A percentile compares a stretch with the other conserved stretches of the same genome.
These are phyloP conservation scores for Aspergillus bertholletiae DNA, from an alignment of 495 filamentous ascomycete genomes.

Conservation along the genomic window DNA sequence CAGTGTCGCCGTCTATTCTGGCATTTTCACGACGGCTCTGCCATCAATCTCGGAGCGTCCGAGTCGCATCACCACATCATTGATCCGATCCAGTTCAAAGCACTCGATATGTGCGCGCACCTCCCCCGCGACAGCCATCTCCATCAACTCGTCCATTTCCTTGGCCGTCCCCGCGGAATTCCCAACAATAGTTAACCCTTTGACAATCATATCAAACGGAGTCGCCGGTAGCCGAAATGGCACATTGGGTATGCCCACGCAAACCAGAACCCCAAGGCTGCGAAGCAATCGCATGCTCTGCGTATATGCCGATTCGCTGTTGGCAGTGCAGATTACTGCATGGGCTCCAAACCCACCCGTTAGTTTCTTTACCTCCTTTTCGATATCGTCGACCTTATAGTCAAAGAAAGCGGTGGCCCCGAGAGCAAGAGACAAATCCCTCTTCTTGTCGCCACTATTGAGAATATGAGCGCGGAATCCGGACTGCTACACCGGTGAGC, in stretches of 20 bases:
- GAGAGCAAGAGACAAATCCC: slow-evolving; percentile 35
- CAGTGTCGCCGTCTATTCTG: slow-evolving; percentile 18
- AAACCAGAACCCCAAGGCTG: slow-evolving; percentile 38
- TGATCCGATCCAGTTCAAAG: slow-evolving; percentile 36
- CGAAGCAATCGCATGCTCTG: slow-evolving; percentile 40
- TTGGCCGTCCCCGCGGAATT: slow-evolving; percentile 38
- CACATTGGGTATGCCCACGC: slow-evolving; percentile 39
- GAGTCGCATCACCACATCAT: slow-evolving; percentile 36
- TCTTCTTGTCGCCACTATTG: slow-evolving; percentile 36
- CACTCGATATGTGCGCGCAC: slow-evolving; percentile 38
- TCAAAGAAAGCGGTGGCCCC: slow-evolving; percentile 39
- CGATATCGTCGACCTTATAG: slow-evolving; percentile 36
- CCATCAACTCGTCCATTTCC: slow-evolving; percentile 39
- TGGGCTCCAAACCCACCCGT: slow-evolving; percentile 39
- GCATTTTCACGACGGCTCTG: slow-evolving; percentile 39
- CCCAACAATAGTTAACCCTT: slow-evolving; percentile 39
- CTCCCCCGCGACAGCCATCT: slow-evolving; percentile 37
- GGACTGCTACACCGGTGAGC: too few relatives aligned
- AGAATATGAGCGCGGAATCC: too few relatives aligned
- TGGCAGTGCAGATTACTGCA: slow-evolving; percentile 43
- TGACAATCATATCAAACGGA: slow-evolving; percentile 43
- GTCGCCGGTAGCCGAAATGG: slow-evolving; percentile 36
- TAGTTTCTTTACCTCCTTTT: slow-evolving; percentile 25
- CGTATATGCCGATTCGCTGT: slow-evolving; percentile 35
- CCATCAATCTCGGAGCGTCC: slow-evolving; percentile 42